Base-by-base conservation (phyloP, 768 basidiomycete genomes). In the Xerocomus spinulosus region DNA sequence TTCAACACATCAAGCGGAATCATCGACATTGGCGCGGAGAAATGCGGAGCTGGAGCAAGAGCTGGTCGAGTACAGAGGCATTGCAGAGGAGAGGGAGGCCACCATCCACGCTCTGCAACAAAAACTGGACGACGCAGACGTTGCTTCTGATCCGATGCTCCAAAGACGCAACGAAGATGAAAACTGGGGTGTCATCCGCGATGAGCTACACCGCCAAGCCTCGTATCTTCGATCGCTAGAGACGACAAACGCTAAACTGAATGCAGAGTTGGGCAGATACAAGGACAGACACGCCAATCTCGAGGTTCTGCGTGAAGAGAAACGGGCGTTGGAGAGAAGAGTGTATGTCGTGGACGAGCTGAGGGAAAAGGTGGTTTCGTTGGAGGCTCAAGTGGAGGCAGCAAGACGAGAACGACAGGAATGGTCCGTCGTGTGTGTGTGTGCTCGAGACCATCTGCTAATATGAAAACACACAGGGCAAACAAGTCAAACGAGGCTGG, bases 291-390 rank as follows among this genome's bases (percentile, higher is more conserved):
- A 81, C n/a, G 66, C 72, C 7, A 82, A 78, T 53, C 67, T 86
- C 3, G 86, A 87, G 50, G 81, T 91, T 3, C 59, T 92, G 29
- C 71, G 77, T 26, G 89, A 91, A 60, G 85, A 91, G 66, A 88
- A 89, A 52, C 72, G 80, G 5, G 73, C 73, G 0, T 62, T 91
- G 36, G 79, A 87, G 58, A 63, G 68, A 14, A 82, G 76, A 54
- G 65, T 82, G 8, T 56, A 54, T 13, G 69, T 68, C 2, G 63
- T 77, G 30, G 82, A 86, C 17, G 75, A 75, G 32, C 60, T 87
- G 44, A 68, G 82, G 23, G 79, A 78, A 57, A 70, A 73, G 54
- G 74, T 80, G 0, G 78, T 76, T 1, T 67, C 66, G 34, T 64
- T 87, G 26, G 83, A 87, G 55, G 85, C 77, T 0, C 83, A 87